Evolutionary conservation across 2,329 filamentous ascomycete species (phyloP), one percentile per base, ranked within the genome.

Genomic region (Apiospora sp.): DNA sequence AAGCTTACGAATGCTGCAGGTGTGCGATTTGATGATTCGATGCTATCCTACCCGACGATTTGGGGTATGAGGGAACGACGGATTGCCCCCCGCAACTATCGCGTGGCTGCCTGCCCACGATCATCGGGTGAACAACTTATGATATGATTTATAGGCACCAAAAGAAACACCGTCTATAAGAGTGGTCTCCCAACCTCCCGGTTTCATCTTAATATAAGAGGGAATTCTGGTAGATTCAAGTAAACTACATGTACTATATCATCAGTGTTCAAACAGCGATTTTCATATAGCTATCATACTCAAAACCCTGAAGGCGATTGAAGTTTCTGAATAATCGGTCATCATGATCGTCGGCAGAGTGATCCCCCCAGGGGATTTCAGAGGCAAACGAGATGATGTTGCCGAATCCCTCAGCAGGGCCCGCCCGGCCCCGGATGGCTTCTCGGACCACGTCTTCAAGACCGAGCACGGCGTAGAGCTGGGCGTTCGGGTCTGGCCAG

Each of bases 401-500:
- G n/a, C 67, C 41, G 44, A 48, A 34, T 19, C 67, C 27, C 67
- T 68, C 24, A 48, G 44, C 13, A 46, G 14, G 44, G 27, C 41
- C 27, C 67, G 67, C 14, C n/a, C 3, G 14, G 67, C 67, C n/a
- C 67, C 67, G 41, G 13, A 27, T 14, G 43, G 67, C 6, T 68
- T 68, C 44, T 30, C 67, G 16, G 67, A 68, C 67, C 67, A 68
- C 30, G 68, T 70, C 27, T 70, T 70, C 27, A 70, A 41, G 30
- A 70, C 16, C 46, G 68, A 70, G 46, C 49, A 51, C 30, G 68
- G 68, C 34, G 68, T 70, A 4, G 44, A 48, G 27, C 43, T 68
- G 27, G 67, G 67, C 19, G 67, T 41, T 7, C 27, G 67, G 27
- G 67, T 68, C 41, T 68, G 67, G 67, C 67, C 67, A n/a, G 67